These are phyloP conservation scores for Mycena filopes DNA, from an alignment of 768 basidiomycete species.

Conservation along the genomic window DNA sequence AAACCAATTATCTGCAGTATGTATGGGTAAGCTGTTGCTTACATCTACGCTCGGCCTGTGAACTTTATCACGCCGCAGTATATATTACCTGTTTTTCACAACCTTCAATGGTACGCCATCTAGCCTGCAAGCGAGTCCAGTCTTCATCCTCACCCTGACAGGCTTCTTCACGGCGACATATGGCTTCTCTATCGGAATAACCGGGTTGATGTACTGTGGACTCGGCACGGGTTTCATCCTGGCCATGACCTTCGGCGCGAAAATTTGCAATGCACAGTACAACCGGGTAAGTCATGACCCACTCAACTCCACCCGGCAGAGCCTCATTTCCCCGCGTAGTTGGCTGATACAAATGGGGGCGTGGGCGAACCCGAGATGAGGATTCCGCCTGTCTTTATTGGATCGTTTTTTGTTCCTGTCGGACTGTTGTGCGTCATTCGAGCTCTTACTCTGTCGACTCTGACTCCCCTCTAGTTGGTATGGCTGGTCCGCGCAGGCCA, in stretches of 20 bases:
- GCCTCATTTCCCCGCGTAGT: constrained; percentile 41
- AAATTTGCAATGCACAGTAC: constrained; percentile 60
- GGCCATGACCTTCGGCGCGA: constrained; percentile 61
- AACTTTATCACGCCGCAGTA: constrained; percentile 45
- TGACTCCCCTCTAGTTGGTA: constrained; percentile 62
- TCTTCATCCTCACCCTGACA: constrained; percentile 20
- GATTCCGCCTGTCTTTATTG: constrained; percentile 77
- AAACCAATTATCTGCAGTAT: constrained; percentile 47
- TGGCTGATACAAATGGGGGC: constrained; percentile 65
- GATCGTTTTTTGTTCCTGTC: constrained; percentile 74
- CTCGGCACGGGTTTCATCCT: constrained; percentile 65
- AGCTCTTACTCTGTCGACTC: background rate
- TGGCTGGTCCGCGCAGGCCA: constrained; percentile 81
- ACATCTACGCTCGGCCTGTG: background rate
- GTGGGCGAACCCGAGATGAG: constrained; percentile 81
- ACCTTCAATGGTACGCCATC: constrained; percentile 68
- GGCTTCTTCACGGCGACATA: constrained; percentile 62
- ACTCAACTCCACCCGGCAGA: background rate
- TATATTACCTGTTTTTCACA: constrained; percentile 79
- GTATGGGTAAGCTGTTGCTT: constrained; percentile 56
- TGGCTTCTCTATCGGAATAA: constrained; percentile 60
- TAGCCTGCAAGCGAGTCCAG: background rate
- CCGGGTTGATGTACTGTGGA: constrained; percentile 65
- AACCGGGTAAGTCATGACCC: constrained; percentile 48
- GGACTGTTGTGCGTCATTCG: constrained; percentile 68